These are phyloP conservation scores for Eucalyptus victrix DNA, from an alignment of 345 rosid species.

Conservation along the genomic window DNA sequence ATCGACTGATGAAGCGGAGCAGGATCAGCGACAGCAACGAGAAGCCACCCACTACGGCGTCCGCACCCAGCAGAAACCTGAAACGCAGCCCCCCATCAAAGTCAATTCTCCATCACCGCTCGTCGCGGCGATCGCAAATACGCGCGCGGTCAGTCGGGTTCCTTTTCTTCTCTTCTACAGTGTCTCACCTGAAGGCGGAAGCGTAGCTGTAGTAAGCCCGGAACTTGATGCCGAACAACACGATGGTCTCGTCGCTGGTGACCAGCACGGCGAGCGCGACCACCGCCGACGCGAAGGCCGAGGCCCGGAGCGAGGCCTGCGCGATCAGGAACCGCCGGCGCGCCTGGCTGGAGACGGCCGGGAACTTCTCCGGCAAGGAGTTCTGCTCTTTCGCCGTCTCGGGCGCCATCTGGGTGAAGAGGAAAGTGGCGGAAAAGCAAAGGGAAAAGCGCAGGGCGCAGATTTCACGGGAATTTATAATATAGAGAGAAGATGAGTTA, in stretches of 20 bases:
- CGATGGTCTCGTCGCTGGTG: conserved; percentile 9
- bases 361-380: not conserved
- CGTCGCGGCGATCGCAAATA: not conserved
- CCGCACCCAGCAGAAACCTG: conserved; percentile 37
- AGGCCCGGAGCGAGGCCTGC: conserved; percentile 19
- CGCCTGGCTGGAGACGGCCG: not conserved
- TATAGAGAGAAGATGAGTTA: not conserved
- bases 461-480: not conserved
- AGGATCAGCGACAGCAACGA: conserved; percentile 26
- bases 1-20: conserved; percentile 6
- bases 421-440: not conserved
- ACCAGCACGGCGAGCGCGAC: conserved; percentile 21
- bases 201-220: conserved; percentile 19
- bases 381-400: not conserved
- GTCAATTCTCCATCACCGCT: not conserved
- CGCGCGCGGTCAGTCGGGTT: not conserved
- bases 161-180: not conserved
- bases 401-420: not conserved
- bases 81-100: not conserved
- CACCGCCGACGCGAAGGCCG: conserved; percentile 22
- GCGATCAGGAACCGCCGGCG: conserved; percentile 1
- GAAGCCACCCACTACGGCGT: conserved; percentile 16
- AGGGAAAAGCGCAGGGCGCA: not conserved
- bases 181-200: conserved; percentile 25
- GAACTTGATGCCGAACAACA: conserved; percentile 5